Percentiles rank a stretch among this genome's conserved stretches.
phyloP scores from a whole-genome alignment of 2,329 filamentous ascomycete species.

The Colletotrichum sp. region DNA sequence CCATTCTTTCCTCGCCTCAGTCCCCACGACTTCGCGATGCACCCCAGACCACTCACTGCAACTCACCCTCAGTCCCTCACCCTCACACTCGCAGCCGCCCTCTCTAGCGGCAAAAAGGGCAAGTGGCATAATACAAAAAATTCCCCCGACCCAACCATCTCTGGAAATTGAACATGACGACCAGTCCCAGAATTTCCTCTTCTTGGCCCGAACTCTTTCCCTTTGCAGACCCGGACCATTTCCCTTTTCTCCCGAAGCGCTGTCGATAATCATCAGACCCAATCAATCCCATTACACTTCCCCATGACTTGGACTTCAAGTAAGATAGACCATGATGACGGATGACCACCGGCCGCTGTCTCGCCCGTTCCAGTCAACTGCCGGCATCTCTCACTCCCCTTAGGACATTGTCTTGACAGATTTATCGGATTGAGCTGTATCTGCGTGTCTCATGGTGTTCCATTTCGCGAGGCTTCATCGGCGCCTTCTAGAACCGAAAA shows the following conservation, averaged over 20 bases:
- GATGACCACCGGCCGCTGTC: neutral
- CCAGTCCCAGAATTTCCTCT: neutral
- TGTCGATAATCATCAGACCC: neutral
- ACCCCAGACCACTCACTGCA: neutral
- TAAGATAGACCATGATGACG: neutral
- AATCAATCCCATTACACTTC: neutral
- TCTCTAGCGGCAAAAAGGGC: neutral
- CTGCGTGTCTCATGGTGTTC: neutral
- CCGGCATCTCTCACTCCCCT: neutral
- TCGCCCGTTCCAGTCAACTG: neutral
- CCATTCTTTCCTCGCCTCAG: neutral
- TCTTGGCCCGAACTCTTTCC: neutral
- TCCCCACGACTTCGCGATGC: neutral
- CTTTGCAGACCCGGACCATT: neutral
- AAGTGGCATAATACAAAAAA: neutral
- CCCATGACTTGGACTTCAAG: neutral
- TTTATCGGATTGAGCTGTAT: neutral
- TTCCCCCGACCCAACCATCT: neutral
- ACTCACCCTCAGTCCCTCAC: neutral
- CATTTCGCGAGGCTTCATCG: neutral
- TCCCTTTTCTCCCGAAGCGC: neutral
- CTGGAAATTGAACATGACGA: conserved; percentile 13
- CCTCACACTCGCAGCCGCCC: neutral
- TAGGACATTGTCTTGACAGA: neutral
- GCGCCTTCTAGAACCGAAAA: neutral